A percentile compares a stretch with the other conserved stretches of the same genome.
Conservation (phyloP, 1,284 basidiomycete species). For the Ustilago shanxiensis region DNA sequence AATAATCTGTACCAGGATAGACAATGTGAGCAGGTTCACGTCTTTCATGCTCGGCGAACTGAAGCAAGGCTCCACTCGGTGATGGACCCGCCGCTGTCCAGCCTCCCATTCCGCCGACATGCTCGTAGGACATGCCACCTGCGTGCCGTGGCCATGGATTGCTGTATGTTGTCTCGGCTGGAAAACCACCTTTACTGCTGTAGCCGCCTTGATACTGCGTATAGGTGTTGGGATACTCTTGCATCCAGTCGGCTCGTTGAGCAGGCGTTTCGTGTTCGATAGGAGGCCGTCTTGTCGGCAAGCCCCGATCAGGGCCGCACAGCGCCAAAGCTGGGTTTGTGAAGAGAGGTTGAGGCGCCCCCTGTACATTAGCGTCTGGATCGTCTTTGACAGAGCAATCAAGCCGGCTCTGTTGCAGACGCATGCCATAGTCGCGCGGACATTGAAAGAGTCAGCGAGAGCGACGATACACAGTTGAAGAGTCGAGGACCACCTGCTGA, state of each 20-base stretch:
- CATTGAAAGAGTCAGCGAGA: background rate
- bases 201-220: background rate
- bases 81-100: background rate
- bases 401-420: constrained; percentile 1
- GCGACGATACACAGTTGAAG: background rate
- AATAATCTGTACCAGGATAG: constrained; percentile 3
- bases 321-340: background rate
- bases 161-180: background rate
- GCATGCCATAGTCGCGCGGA: constrained; percentile 10
- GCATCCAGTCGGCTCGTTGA: constrained; percentile 12
- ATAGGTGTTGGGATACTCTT: background rate
- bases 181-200: background rate
- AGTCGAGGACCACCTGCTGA: background rate
- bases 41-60: constrained; percentile 5
- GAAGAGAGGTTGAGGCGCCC: background rate
- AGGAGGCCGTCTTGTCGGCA: background rate
- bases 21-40: background rate
- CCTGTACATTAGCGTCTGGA: background rate
- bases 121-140: background rate
- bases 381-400: constrained; percentile 15
- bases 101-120: background rate
- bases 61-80: background rate
- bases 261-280: background rate
- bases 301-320: background rate
- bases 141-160: constrained; percentile 27